Conservation (phyloP, 2,329 filamentous ascomycete species). For the Venturia effusa region DNA sequence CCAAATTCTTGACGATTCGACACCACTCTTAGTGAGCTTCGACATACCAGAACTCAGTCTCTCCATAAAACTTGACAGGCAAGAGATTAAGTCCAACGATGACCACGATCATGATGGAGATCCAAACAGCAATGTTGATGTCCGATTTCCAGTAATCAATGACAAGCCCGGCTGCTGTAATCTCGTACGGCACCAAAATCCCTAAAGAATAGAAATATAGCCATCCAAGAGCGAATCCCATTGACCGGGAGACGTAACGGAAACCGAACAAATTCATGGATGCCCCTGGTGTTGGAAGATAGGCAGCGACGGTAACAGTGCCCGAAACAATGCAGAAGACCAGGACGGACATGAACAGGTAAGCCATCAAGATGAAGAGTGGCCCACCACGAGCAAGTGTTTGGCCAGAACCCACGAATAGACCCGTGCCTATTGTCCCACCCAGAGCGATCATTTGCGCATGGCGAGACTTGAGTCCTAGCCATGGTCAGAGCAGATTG, state of each 20-base stretch:
- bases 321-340: slow-evolving; percentile 34
- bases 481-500: neutral
- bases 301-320: slow-evolving; percentile 48
- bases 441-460: slow-evolving; percentile 60
- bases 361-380: slow-evolving; percentile 33
- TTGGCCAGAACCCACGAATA: slow-evolving; percentile 31
- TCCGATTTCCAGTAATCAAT: slow-evolving; percentile 56
- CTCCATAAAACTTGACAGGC: slow-evolving; percentile 47
- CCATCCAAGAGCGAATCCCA: slow-evolving; percentile 34
- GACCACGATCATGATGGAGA: slow-evolving; percentile 44
- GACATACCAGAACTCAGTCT: slow-evolving; percentile 42
- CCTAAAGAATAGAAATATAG: slow-evolving; percentile 50
- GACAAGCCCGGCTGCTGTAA: slow-evolving; percentile 69
- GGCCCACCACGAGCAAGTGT: slow-evolving; percentile 30
- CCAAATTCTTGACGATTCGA: neutral
- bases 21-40: slow-evolving; percentile 24
- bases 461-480: slow-evolving; percentile 42
- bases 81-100: slow-evolving; percentile 36
- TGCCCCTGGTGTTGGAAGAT: slow-evolving; percentile 45
- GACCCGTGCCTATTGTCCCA: slow-evolving; percentile 49
- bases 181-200: slow-evolving; percentile 73
- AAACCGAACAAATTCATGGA: slow-evolving; percentile 40
- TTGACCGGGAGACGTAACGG: slow-evolving; percentile 32
- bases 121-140: slow-evolving; percentile 70
- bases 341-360: slow-evolving; percentile 33